phyloP scores from a whole-genome alignment of 495 filamentous ascomycete species.

The Articulospora tetracladia region DNA sequence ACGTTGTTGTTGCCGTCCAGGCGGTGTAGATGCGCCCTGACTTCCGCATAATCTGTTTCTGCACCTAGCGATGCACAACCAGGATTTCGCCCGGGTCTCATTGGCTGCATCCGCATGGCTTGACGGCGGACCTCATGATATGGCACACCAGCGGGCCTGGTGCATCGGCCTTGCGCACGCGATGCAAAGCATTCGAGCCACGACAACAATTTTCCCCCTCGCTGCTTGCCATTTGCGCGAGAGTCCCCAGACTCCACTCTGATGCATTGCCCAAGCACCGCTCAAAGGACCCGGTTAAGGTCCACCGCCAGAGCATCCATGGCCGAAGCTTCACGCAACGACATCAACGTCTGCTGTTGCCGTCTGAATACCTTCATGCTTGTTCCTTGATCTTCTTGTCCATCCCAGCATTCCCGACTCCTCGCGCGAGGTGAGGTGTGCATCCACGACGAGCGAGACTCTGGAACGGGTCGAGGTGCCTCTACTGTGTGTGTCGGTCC shows the following conservation, averaged over 20 bases:
- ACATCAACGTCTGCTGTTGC: slow-evolving; percentile 15
- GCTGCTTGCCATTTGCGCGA: slow-evolving; percentile 10
- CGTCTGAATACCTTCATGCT: slow-evolving; percentile 23
- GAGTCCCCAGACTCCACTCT: slow-evolving; percentile 24
- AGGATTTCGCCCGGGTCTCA: neutral
- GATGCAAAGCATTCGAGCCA: slow-evolving; percentile 55
- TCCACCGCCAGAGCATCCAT: neutral
- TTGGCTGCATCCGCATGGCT: slow-evolving; percentile 5
- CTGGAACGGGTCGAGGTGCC: no score
- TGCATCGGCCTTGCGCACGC: slow-evolving; percentile 18
- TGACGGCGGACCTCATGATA: slow-evolving; percentile 19
- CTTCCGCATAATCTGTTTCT: neutral
- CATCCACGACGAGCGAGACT: neutral
- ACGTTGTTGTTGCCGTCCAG: slow-evolving; percentile 7
- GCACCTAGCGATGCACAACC: slow-evolving; percentile 17
- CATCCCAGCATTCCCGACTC: slow-evolving; percentile 7
- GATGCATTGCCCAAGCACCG: neutral
- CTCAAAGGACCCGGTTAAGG: neutral
- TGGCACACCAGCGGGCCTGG: slow-evolving; percentile 9
- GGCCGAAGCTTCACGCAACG: slow-evolving; percentile 16
- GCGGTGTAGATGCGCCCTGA: slow-evolving; percentile 11
- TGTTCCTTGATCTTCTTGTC: slow-evolving; percentile 14
- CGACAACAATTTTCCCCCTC: slow-evolving; percentile 36
- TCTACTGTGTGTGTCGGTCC: no score
- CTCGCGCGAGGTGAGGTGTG: neutral